Conservation (phyloP, 2,329 filamentous ascomycete genomes). For the Trichoderma guizhouense region DNA sequence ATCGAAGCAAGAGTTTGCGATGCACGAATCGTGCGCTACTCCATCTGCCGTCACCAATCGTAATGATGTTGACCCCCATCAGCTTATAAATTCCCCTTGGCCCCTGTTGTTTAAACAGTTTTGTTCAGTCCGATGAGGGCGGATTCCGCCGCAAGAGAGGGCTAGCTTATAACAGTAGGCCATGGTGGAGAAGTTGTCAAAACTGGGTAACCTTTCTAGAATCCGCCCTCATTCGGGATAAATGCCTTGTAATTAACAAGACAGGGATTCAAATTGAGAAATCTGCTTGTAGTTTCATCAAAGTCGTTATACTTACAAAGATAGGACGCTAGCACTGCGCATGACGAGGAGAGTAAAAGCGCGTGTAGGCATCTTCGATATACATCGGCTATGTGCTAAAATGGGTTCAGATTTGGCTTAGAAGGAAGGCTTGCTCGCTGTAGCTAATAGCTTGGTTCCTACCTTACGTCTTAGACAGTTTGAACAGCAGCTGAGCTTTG, state of each 20-base stretch:
- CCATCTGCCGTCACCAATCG: background rate
- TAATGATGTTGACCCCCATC: background rate
- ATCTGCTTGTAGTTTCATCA: background rate
- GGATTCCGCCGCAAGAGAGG: background rate
- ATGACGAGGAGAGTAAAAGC: background rate
- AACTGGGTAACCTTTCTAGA: background rate
- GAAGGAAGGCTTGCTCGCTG: no score
- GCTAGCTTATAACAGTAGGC: background rate
- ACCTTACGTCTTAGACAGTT: background rate
- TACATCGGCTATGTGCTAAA: background rate
- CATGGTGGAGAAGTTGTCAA: background rate
- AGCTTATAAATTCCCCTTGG: background rate
- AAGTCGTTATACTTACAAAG: background rate
- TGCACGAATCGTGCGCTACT: background rate
- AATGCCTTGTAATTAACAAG: background rate
- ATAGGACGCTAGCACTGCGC: background rate
- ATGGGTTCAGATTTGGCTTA: no score
- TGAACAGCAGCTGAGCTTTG: background rate
- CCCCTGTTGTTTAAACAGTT: background rate
- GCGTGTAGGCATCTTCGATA: background rate
- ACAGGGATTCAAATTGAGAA: background rate
- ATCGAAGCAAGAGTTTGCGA: constrained; percentile 11
- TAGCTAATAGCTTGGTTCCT: background rate
- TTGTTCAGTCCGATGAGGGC: background rate
- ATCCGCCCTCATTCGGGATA: background rate